Evolutionary conservation across 345 rosid genomes (phyloP).

Genomic region (Murraya koenigii): DNA sequence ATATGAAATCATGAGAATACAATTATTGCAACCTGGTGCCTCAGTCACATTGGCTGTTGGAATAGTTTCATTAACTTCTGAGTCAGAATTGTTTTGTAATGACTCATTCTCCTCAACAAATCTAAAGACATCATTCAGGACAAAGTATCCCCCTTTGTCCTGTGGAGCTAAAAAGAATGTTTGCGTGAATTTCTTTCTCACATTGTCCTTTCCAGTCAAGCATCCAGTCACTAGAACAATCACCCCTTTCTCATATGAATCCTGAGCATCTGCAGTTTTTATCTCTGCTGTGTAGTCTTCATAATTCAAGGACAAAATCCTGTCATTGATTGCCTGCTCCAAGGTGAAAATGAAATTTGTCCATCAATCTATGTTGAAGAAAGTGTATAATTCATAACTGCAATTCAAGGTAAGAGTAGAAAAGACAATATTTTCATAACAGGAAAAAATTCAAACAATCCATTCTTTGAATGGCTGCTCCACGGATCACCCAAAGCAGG

Average conservation of each 20-base stretch:
- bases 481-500: neutral
- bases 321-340: slow-evolving; percentile 46
- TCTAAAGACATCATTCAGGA: slow-evolving; percentile 68
- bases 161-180: slow-evolving; percentile 75
- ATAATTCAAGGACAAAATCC: slow-evolving; percentile 41
- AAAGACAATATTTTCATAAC: neutral
- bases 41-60: slow-evolving; percentile 27
- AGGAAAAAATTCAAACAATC: neutral
- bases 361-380: neutral
- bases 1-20: neutral
- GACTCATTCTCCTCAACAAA: slow-evolving; percentile 51
- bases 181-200: slow-evolving; percentile 62
- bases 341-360: slow-evolving; percentile 5
- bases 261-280: slow-evolving; percentile 68
- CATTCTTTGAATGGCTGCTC: neutral
- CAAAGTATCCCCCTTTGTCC: slow-evolving; percentile 75
- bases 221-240: slow-evolving; percentile 70
- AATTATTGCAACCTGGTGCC: slow-evolving; percentile 38
- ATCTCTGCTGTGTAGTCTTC: slow-evolving; percentile 58
- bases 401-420: neutral
- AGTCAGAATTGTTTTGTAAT: slow-evolving; percentile 15
- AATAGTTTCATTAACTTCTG: slow-evolving; percentile 30
- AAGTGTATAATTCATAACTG: neutral
- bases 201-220: slow-evolving; percentile 59
- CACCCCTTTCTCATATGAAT: slow-evolving; percentile 57